Conservation (phyloP, 495 filamentous ascomycete species). For the Corynascus novoguineensis region DNA sequence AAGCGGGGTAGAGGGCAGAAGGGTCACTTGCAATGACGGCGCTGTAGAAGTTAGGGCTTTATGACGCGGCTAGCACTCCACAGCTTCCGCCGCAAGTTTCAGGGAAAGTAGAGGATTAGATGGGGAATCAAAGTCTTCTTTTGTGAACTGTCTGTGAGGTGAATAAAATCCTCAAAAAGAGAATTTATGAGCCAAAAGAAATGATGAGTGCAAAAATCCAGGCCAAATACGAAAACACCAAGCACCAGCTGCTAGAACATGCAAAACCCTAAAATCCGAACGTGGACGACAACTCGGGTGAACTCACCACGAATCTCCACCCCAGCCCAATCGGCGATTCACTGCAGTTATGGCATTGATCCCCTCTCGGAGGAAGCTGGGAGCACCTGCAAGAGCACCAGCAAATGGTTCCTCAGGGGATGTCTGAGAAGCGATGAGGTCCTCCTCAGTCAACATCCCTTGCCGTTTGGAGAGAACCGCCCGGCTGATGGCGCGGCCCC, state of each 20-base stretch:
- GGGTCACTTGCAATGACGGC: too few species aligned
- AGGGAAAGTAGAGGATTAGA: too few species aligned
- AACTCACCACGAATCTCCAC: constrained; percentile 14
- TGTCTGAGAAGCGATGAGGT: constrained; percentile 36
- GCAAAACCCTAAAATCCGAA: neutral
- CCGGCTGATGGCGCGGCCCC: constrained; percentile 38
- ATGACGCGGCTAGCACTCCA: too few species aligned
- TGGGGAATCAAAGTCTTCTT: too few species aligned
- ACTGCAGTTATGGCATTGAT: constrained; percentile 41
- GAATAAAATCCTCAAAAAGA: neutral
- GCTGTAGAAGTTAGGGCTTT: too few species aligned
- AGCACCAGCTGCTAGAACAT: neutral
- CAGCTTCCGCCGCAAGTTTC: too few species aligned
- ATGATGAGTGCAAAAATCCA: too few species aligned
- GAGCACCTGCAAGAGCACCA: constrained; percentile 28
- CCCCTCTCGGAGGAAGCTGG: constrained; percentile 33
- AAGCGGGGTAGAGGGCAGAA: neutral
- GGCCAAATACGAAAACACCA: too few species aligned
- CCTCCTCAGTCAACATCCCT: constrained; percentile 35
- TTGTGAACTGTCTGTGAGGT: neutral
- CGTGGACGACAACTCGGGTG: too few species aligned
- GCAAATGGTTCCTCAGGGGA: constrained; percentile 24
- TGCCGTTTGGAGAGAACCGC: constrained; percentile 41
- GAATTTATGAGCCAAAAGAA: neutral
- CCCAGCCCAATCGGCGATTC: constrained; percentile 46